phyloP scores from a whole-genome alignment of 2,329 filamentous ascomycete genomes.

The Aspergillus chevalieri region DNA sequence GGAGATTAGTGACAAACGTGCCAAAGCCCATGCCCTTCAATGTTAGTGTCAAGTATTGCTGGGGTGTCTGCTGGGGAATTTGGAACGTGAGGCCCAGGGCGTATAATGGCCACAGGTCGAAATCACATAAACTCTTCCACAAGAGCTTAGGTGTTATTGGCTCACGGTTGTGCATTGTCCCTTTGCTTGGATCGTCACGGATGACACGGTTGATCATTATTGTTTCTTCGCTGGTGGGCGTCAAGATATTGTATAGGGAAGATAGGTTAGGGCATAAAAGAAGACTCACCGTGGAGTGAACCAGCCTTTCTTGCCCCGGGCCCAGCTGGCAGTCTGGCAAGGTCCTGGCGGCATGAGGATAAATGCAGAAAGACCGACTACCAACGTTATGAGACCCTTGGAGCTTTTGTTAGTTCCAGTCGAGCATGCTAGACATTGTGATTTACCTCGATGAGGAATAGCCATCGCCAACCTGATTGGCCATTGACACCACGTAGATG shows the following conservation, averaged over 20 bases:
- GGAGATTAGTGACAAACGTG: conserved; percentile 57
- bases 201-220: conserved; percentile 57
- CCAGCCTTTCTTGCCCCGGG: conserved; percentile 2
- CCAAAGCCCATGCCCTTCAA: conserved; percentile 53
- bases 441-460: conserved; percentile 29
- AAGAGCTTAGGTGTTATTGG: conserved; percentile 47
- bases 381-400: not conserved
- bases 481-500: conserved; percentile 28
- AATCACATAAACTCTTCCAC: conserved; percentile 51
- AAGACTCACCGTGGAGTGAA: conserved; percentile 31
- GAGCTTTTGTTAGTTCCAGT: conserved; percentile 25
- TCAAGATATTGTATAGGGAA: too few species aligned
- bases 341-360: conserved; percentile 1
- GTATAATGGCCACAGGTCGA: conserved; percentile 55
- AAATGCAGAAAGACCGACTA: conserved; percentile 40
- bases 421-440: conserved; percentile 31
- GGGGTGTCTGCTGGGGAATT: conserved; percentile 48
- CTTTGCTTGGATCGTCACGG: conserved; percentile 49
- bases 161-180: conserved; percentile 56
- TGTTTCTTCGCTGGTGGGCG: conserved; percentile 40
- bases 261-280: too few species aligned
- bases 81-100: conserved; percentile 49
- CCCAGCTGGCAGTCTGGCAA: conserved; percentile 2
- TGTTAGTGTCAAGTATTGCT: conserved; percentile 54
- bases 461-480: conserved; percentile 29